Evolutionary conservation across 805 yeast species (phyloP).

Genomic region (Phaffomyces opuntiae): DNA sequence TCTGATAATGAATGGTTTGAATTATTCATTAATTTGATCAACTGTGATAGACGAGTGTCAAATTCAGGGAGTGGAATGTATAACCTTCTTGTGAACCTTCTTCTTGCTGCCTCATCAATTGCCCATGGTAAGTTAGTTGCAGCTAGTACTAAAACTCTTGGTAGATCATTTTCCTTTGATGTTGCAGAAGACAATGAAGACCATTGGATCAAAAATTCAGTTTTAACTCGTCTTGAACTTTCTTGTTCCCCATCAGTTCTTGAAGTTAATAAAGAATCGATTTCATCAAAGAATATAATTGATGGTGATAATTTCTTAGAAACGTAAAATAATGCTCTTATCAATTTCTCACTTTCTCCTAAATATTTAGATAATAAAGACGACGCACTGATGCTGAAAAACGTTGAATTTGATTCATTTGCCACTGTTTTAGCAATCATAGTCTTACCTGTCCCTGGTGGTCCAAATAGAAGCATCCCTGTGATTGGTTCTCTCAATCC

Average conservation of each 20-base stretch:
- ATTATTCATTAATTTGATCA: conserved; percentile 55
- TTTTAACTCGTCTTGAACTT: conserved; percentile 82
- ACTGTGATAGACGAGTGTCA: conserved; percentile 70
- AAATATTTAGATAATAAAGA: conserved; percentile 80
- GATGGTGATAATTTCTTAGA: conserved; percentile 87
- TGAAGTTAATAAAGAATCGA: conserved; percentile 81
- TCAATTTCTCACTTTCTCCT: conserved; percentile 93
- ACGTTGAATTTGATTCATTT: conserved; percentile 87
- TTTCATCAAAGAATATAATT: conserved; percentile 92
- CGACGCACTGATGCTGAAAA: conserved; percentile 86
- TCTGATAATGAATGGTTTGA: conserved; percentile 68
- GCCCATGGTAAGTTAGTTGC: conserved; percentile 98
- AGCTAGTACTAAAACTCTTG: conserved; percentile 81
- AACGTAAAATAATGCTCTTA: conserved; percentile 76
- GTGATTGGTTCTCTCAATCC: conserved; percentile 92
- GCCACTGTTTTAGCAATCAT: conserved; percentile 97
- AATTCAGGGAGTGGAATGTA: conserved; percentile 91
- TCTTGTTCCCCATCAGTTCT: conserved; percentile 73
- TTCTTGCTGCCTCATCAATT: conserved; percentile 92
- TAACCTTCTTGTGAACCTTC: conserved; percentile 86
- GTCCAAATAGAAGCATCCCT: conserved; percentile 95
- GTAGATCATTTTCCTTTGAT: conserved; percentile 44
- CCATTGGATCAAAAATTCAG: conserved; percentile 94
- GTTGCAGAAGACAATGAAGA: conserved; percentile 85
- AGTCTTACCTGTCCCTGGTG: conserved; percentile 98